Evolutionary conservation across 805 yeast species (phyloP).

Genomic region (Candida tibetensis): DNA sequence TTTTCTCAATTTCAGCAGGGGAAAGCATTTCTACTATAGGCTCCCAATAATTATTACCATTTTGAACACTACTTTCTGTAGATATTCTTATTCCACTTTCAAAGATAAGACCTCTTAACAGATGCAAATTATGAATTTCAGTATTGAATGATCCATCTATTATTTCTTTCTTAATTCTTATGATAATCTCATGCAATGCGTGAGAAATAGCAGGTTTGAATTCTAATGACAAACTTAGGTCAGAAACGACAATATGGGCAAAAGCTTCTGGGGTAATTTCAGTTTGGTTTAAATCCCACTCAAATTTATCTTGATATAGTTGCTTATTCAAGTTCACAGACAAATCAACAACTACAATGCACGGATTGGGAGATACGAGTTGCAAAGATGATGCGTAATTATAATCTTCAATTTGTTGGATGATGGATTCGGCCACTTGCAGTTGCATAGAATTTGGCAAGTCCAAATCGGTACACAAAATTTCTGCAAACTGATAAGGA

Average conservation of each 20-base stretch:
- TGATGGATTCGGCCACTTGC: constrained; percentile 66
- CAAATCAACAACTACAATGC: constrained; percentile 68
- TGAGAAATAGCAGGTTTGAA: constrained; percentile 88
- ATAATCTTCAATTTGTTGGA: constrained; percentile 77
- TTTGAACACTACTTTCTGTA: constrained; percentile 65
- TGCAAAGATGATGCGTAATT: constrained; percentile 60
- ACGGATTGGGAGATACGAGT: constrained; percentile 47
- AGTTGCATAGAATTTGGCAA: constrained; percentile 63
- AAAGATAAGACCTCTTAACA: constrained; percentile 40
- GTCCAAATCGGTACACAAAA: constrained; percentile 81
- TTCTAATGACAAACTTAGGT: constrained; percentile 80
- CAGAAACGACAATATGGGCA: constrained; percentile 78
- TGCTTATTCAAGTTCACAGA: constrained; percentile 81
- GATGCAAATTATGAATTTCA: constrained; percentile 43
- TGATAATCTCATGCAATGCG: constrained; percentile 75
- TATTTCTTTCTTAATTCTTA: constrained; percentile 77
- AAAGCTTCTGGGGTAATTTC: constrained; percentile 76
- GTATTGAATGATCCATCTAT: constrained; percentile 53
- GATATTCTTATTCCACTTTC: constrained; percentile 42
- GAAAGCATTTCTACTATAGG: constrained; percentile 84
- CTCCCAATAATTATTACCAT: constrained; percentile 79
- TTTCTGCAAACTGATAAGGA: constrained; percentile 71
- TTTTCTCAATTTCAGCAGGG: constrained; percentile 89
- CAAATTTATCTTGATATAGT: constrained; percentile 86
- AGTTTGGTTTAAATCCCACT: constrained; percentile 73